Conservation (phyloP, 495 filamentous ascomycete genomes). For the Penicillium robsamsonii region DNA sequence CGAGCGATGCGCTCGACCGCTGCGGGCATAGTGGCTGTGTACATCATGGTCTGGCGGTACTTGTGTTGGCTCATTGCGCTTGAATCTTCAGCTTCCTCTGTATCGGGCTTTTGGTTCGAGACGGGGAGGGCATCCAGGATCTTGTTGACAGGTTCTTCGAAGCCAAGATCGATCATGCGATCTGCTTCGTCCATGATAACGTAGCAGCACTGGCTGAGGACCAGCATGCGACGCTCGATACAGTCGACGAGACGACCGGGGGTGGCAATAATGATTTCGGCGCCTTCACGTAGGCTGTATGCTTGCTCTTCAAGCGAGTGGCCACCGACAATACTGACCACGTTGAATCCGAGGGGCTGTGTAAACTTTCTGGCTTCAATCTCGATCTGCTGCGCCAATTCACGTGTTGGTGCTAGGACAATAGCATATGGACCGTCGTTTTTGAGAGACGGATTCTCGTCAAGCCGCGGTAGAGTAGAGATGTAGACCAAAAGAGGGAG, state of each 20-base stretch:
- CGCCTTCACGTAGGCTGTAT: slow-evolving; percentile 88
- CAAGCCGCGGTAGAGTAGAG: slow-evolving; percentile 79
- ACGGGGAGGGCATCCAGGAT: slow-evolving; percentile 97
- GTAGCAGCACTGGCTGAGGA: slow-evolving; percentile 95
- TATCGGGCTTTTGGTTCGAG: slow-evolving; percentile 92
- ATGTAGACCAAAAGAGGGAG: slow-evolving; percentile 97
- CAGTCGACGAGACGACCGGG: slow-evolving; percentile 97
- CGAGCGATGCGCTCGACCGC: slow-evolving; percentile 93
- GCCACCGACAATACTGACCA: slow-evolving; percentile 95
- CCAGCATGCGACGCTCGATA: slow-evolving; percentile 87
- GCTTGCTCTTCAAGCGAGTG: slow-evolving; percentile 95
- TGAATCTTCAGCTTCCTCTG: slow-evolving; percentile 87
- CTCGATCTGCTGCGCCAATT: slow-evolving; percentile 97
- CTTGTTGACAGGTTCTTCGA: slow-evolving; percentile 97
- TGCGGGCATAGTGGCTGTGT: slow-evolving; percentile 96
- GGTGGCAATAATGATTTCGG: slow-evolving; percentile 98
- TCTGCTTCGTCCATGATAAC: slow-evolving; percentile 99
- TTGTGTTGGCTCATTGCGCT: slow-evolving; percentile 79
- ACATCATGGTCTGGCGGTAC: slow-evolving; percentile 99
- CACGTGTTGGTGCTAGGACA: slow-evolving; percentile 95
- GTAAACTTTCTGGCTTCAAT: slow-evolving; percentile 94
- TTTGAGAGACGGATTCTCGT: slow-evolving; percentile 73
- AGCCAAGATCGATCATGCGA: slow-evolving; percentile 98
- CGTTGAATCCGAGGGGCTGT: slow-evolving; percentile 85
- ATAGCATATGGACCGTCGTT: slow-evolving; percentile 97